Evolutionary conservation across 257 asterid genomes (phyloP).

Genomic region (Gentiana straminea): DNA sequence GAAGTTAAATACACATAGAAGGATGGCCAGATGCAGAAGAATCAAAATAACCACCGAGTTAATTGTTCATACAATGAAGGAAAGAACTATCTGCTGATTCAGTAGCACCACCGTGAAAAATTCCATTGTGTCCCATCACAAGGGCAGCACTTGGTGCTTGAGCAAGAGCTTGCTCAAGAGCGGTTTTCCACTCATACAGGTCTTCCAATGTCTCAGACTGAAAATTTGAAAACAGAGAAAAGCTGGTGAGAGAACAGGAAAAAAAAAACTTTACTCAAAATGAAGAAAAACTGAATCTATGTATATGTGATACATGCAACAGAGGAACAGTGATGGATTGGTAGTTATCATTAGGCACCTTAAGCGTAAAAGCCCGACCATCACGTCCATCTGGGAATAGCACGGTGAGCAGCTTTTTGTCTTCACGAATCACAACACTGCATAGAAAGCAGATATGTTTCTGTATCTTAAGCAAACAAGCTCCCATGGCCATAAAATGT

Average conservation of each 20-base stretch:
- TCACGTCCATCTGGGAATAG: conserved; percentile 95
- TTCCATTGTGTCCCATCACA: conserved; percentile 94
- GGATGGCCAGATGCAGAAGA: not conserved
- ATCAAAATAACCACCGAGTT: not conserved
- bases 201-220: conserved; percentile 91
- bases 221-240: conserved; percentile 12
- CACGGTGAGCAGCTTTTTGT: conserved; percentile 76
- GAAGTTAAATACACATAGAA: not conserved
- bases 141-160: conserved; percentile 95
- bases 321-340: too few species aligned
- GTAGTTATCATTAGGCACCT: conserved; percentile 30
- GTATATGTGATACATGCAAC: too few species aligned
- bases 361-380: conserved; percentile 89
- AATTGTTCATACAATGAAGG: conserved; percentile 54
- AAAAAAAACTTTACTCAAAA: not conserved
- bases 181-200: conserved; percentile 90
- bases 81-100: conserved; percentile 70
- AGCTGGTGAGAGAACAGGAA: conserved; percentile 9
- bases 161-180: conserved; percentile 84
- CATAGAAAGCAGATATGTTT: conserved; percentile 13
- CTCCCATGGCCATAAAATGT: not conserved
- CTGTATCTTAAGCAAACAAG: not conserved
- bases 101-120: conserved; percentile 59
- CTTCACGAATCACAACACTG: conserved; percentile 96
- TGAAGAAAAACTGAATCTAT: too few species aligned